phyloP scores from a whole-genome alignment of 1,139 yeast species.

The Yamadazyma siamensis region DNA sequence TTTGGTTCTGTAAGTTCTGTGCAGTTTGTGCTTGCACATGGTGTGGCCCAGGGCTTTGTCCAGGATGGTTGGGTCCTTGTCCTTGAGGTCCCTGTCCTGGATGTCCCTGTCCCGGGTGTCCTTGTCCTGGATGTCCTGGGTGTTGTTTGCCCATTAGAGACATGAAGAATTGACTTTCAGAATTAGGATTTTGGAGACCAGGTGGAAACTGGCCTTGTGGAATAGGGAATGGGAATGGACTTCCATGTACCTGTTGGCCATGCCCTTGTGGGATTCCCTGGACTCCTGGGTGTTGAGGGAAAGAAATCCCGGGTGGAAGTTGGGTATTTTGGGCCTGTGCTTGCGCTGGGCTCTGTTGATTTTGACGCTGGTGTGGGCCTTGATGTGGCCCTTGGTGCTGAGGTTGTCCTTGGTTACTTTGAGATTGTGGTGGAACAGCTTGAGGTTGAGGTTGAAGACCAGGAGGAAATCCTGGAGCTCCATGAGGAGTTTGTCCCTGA shows the following conservation, averaged over 20 bases:
- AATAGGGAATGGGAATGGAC: too few species aligned
- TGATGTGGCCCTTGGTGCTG: slow-evolving; percentile 5
- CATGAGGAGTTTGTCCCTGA: neutral
- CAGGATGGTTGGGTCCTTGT: neutral
- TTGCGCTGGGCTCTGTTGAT: slow-evolving; percentile 12
- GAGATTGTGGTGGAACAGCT: neutral
- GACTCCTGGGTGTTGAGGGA: too few species aligned
- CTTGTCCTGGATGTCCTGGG: slow-evolving; percentile 1
- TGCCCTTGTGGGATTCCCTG: too few species aligned
- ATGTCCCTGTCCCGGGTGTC: slow-evolving; percentile 3
- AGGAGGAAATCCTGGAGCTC: slow-evolving; percentile 1
- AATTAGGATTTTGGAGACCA: too few species aligned
- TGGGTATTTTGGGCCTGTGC: too few species aligned
- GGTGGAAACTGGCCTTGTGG: too few species aligned
- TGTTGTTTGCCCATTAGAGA: neutral
- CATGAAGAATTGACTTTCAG: too few species aligned
- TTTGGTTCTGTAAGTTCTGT: slow-evolving; percentile 12
- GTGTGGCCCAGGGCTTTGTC: neutral
- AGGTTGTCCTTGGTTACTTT: neutral
- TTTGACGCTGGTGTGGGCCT: slow-evolving; percentile 4
- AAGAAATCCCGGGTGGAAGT: too few species aligned
- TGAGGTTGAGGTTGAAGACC: too few species aligned
- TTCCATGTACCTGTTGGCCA: too few species aligned
- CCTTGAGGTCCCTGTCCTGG: slow-evolving; percentile 3
- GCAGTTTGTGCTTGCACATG: slow-evolving; percentile 8